phyloP scores from a whole-genome alignment of 129 eudicot genomes.

The Rutidosis leptorrhynchoides region DNA sequence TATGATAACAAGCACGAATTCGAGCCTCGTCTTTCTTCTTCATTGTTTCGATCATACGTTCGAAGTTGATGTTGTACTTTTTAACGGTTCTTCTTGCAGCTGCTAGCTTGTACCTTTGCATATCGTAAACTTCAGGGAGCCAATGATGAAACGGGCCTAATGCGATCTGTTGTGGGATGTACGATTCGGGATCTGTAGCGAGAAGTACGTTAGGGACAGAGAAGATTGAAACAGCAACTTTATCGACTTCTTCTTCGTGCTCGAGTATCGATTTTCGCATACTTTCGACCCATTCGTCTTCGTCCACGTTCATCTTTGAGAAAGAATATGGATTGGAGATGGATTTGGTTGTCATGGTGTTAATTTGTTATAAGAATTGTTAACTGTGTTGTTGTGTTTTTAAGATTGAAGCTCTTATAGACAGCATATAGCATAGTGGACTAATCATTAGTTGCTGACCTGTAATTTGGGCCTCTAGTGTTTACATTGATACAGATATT shows the following conservation, averaged over 20 bases:
- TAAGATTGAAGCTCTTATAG: neutral
- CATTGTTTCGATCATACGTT: constrained; percentile 31
- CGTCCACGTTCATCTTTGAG: constrained; percentile 12
- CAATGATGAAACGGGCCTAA: constrained; percentile 65
- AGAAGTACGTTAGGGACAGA: constrained; percentile 42
- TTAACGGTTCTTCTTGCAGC: constrained; percentile 44
- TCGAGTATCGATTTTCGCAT: constrained; percentile 33
- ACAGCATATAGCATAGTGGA: neutral
- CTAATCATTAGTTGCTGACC: neutral
- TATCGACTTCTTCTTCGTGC: constrained; percentile 25
- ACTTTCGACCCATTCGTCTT: constrained; percentile 28
- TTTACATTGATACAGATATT: neutral
- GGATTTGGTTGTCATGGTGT: constrained; percentile 12
- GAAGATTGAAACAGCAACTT: constrained; percentile 34
- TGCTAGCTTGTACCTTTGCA: constrained; percentile 54
- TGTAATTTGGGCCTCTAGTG: constrained; percentile 5
- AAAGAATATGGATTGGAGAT: constrained; percentile 12
- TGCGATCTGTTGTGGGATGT: constrained; percentile 46
- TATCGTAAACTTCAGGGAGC: constrained; percentile 51
- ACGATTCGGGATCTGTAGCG: constrained; percentile 36
- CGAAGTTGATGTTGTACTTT: constrained; percentile 18
- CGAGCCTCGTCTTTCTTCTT: constrained; percentile 29
- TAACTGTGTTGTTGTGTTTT: neutral
- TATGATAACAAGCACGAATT: constrained; percentile 54
- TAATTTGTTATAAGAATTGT: neutral